phyloP scores from a whole-genome alignment of 345 rosid species.

The Syzygium oleosum region DNA sequence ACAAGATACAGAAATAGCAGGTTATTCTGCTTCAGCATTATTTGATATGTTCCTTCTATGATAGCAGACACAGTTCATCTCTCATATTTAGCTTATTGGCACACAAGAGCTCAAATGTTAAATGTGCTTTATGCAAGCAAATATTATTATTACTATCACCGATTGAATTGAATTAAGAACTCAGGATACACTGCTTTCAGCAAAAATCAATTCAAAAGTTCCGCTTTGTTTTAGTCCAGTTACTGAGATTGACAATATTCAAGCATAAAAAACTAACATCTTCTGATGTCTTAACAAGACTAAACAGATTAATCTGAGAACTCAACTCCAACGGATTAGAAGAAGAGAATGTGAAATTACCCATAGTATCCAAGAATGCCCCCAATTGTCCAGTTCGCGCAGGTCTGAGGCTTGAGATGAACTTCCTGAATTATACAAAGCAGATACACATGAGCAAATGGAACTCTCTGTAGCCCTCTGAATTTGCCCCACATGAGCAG shows the following conservation, averaged over 20 bases:
- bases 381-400: slow-evolving; percentile 62
- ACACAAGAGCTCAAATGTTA: background rate
- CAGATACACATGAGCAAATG: background rate
- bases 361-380: slow-evolving; percentile 52
- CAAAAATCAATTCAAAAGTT: background rate
- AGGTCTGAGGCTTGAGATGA: slow-evolving; percentile 80
- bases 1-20: background rate
- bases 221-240: background rate
- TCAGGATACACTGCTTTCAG: background rate
- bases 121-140: background rate
- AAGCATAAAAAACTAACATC: background rate
- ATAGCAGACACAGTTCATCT: background rate
- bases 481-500: background rate
- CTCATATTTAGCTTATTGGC: background rate
- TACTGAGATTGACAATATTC: background rate
- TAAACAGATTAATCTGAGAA: background rate
- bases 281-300: background rate
- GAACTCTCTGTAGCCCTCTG: background rate
- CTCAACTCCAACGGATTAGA: background rate
- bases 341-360: slow-evolving; percentile 25
- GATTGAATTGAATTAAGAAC: background rate
- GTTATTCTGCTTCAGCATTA: background rate
- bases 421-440: slow-evolving; percentile 48
- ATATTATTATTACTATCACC: background rate
- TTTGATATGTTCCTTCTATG: background rate